Percentiles rank a stretch among this genome's conserved stretches.
These are phyloP conservation scores for Nicotiana tomentosiformis DNA, from an alignment of 257 asterid genomes.

Conservation along the genomic window DNA sequence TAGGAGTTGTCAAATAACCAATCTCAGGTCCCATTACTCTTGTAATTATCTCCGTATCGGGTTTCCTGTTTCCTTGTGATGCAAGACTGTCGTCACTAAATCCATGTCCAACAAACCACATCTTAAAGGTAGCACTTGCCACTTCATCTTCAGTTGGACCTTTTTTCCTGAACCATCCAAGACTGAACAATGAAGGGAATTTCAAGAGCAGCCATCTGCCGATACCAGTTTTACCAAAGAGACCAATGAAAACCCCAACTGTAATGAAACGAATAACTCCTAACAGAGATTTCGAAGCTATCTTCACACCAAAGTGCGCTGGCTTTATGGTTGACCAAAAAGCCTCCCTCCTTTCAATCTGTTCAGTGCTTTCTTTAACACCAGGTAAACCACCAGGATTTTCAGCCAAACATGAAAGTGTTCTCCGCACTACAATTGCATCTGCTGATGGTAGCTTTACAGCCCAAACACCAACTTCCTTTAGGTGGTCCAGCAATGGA, in stretches of 20 bases:
- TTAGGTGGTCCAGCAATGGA: slow-evolving; percentile 52
- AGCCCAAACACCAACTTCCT: slow-evolving; percentile 64
- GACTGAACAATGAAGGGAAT: slow-evolving; percentile 63
- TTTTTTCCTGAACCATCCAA: slow-evolving; percentile 57
- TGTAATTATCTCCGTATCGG: slow-evolving; percentile 68
- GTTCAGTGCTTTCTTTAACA: slow-evolving; percentile 43
- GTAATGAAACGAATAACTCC: slow-evolving; percentile 45
- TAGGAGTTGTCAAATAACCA: slow-evolving; percentile 81
- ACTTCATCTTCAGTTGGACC: slow-evolving; percentile 91
- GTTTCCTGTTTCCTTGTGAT: slow-evolving; percentile 34
- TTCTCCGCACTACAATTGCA: slow-evolving; percentile 68
- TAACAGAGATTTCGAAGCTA: slow-evolving; percentile 47
- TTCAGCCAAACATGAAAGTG: slow-evolving; percentile 42
- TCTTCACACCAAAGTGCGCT: slow-evolving; percentile 71
- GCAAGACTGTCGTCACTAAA: slow-evolving; percentile 44
- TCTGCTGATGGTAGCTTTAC: slow-evolving; percentile 81
- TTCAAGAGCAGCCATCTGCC: slow-evolving; percentile 69
- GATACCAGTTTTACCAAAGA: slow-evolving; percentile 32
- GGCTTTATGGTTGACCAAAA: slow-evolving; percentile 78
- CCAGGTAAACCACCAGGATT: slow-evolving; percentile 68
- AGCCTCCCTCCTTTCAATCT: slow-evolving; percentile 41
- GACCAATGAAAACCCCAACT: slow-evolving; percentile 55
- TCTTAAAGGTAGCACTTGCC: slow-evolving; percentile 64
- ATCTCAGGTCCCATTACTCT: slow-evolving; percentile 94
- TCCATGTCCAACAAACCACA: slow-evolving; percentile 94